A percentile compares a stretch with the other conserved stretches of the same genome.
Evolutionary conservation across 768 basidiomycete genomes (phyloP).

Genomic region (Termitomyces sp.): DNA sequence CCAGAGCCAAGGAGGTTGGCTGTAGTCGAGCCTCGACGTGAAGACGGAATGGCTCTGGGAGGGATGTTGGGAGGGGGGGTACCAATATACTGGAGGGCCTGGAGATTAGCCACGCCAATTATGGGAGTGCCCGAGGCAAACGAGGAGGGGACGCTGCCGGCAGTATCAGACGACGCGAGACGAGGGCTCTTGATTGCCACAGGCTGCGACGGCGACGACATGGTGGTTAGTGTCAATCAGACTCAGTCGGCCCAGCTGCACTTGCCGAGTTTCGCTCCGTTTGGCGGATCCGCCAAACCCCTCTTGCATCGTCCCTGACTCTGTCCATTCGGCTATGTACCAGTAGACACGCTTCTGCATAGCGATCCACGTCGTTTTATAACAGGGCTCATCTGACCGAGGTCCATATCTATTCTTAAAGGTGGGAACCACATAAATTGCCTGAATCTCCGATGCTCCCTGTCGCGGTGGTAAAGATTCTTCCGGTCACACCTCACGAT

Average conservation of each 20-base stretch:
- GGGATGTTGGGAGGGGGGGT: slow-evolving; percentile 56
- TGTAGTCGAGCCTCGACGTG: neutral
- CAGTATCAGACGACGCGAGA: slow-evolving; percentile 13
- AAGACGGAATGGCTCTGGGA: slow-evolving; percentile 21
- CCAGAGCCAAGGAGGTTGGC: neutral
- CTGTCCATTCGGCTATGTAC: neutral
- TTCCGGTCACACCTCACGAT: no score
- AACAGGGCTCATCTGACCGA: no score
- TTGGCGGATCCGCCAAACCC: neutral
- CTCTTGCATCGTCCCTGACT: neutral
- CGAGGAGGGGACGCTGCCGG: slow-evolving; percentile 19
- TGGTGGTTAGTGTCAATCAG: slow-evolving; percentile 18
- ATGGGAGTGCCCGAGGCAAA: slow-evolving; percentile 24
- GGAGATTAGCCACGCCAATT: slow-evolving; percentile 59
- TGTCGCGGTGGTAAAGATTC: neutral
- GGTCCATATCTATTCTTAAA: neutral
- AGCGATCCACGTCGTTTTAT: no score
- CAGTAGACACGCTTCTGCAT: neutral
- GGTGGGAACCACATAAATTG: neutral
- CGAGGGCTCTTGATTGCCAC: slow-evolving; percentile 39
- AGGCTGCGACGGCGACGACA: slow-evolving; percentile 55
- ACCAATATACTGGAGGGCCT: slow-evolving; percentile 55
- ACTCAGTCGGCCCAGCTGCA: neutral
- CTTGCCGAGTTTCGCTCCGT: slow-evolving; percentile 10
- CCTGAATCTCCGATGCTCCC: neutral